Evolutionary conservation across 306 rosid genomes (phyloP).

Genomic region (Cercis canadensis): DNA sequence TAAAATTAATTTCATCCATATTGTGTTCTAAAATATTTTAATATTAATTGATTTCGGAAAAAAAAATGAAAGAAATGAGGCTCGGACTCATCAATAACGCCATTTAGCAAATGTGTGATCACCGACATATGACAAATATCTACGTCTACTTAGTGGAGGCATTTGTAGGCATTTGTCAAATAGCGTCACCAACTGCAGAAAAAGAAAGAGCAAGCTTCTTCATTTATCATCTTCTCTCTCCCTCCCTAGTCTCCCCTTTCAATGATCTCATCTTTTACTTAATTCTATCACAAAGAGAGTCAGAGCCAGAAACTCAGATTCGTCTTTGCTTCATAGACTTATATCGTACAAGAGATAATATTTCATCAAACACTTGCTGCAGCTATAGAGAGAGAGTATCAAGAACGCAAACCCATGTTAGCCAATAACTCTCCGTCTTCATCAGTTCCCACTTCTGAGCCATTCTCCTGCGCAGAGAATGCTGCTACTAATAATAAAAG

Average conservation of each 20-base stretch:
- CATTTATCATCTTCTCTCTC: slow-evolving; percentile 27
- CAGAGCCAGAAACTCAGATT: slow-evolving; percentile 22
- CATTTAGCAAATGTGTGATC: no score
- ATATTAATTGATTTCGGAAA: no score
- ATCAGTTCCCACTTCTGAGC: slow-evolving; percentile 73
- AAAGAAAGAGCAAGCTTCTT: slow-evolving; percentile 22
- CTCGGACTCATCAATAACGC: no score
- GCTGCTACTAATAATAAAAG: slow-evolving; percentile 66
- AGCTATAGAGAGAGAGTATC: not conserved
- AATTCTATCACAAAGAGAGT: no score
- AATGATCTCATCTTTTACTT: slow-evolving; percentile 36
- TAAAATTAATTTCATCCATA: no score
- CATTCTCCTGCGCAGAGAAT: slow-evolving; percentile 72
- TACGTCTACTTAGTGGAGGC: no score
- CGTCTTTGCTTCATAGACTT: slow-evolving; percentile 16
- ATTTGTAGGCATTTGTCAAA: no score
- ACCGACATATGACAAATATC: no score
- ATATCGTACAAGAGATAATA: no score
- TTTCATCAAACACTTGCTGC: not conserved
- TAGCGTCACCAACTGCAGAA: no score
- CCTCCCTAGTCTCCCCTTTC: slow-evolving; percentile 23
- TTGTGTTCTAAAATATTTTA: no score
- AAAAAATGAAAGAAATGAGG: no score
- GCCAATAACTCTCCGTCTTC: slow-evolving; percentile 67
- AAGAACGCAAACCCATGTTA: slow-evolving; percentile 53